Base-by-base conservation (phyloP, 257 asterid genomes). In the Prunella vulgaris region DNA sequence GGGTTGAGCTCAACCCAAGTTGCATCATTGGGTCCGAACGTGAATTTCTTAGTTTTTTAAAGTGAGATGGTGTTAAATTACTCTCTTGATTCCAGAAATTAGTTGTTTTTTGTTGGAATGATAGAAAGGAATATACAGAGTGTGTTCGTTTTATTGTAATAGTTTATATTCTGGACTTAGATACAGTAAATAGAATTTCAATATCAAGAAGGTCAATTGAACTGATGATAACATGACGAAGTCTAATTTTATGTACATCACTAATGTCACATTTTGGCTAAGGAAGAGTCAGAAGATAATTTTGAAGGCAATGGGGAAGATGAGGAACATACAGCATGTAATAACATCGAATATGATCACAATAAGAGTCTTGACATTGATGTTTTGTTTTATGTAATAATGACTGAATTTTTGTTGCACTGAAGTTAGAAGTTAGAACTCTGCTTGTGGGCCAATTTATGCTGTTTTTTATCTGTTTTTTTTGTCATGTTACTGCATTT, bases 331-430 rank as follows among this genome's bases (percentile, higher is more conserved):
- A 21, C 14, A 22, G 61, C 61, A 56, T 56, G 35, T 56, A 12
- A 30, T 59, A 30, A 60, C n/a, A 6, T 30, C 9, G 24, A 15
- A 13, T 60, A 30, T 60, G 65, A 60, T 27, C 7, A 15, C 14
- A 32, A 30, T 60, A 32, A 17, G 14, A 30, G 18, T 30, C 58
- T 14, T 46, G 70, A 49, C 22, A 7, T 48, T 65, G 40, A 27
- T 65, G 37, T n/a, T 46, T 22, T 48, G 66, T 62, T 46, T 60
- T 62, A 60, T 30, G 68, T 63, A 70, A 60, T 14, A 25, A 60
- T 62, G 40, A 18, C 51, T 33, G 8, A 21, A 33, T 53, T 5
- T 8, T 67, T 32, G 12, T 48, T 22, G 3, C 10, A 27, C 1
- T 5, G 12, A 21, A 32, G 10, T 53, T 33, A 20, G 37, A 49